Evolutionary conservation across 306 rosid genomes (phyloP).

Genomic region (Hylodesmum podocarpum): DNA sequence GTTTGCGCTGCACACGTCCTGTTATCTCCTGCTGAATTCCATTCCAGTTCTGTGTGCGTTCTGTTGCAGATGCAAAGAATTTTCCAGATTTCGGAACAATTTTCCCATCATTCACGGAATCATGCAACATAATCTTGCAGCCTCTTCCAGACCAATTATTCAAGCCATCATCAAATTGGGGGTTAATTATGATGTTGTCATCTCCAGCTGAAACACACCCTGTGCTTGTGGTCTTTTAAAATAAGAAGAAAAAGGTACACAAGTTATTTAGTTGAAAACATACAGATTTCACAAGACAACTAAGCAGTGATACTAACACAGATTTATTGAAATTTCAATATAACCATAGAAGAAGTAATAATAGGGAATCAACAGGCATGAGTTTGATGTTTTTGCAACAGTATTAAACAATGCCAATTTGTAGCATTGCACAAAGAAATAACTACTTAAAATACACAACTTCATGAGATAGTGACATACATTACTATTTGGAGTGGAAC

Average conservation of each 20-base stretch:
- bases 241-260: slow-evolving; percentile 7
- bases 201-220: slow-evolving; percentile 42
- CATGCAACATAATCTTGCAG: slow-evolving; percentile 77
- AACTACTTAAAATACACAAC: slow-evolving; percentile 1
- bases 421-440: slow-evolving; percentile 7
- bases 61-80: slow-evolving; percentile 75
- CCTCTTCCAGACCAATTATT: slow-evolving; percentile 93
- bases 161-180: slow-evolving; percentile 77
- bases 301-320: slow-evolving; percentile 6
- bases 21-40: slow-evolving; percentile 97
- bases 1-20: slow-evolving; percentile 78
- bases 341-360: slow-evolving; percentile 6
- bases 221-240: slow-evolving; percentile 39
- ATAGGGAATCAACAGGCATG: neutral
- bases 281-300: slow-evolving; percentile 14
- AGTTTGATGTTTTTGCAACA: slow-evolving; percentile 1
- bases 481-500: slow-evolving; percentile 43
- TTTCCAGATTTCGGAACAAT: slow-evolving; percentile 74
- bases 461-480: slow-evolving; percentile 52
- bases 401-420: neutral
- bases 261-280: neutral
- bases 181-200: slow-evolving; percentile 65
- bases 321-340: slow-evolving; percentile 11
- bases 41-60: slow-evolving; percentile 84
- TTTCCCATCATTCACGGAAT: slow-evolving; percentile 74